phyloP scores from a whole-genome alignment of 78 protist species.

The Anaeramoeba flamelloides region DNA sequence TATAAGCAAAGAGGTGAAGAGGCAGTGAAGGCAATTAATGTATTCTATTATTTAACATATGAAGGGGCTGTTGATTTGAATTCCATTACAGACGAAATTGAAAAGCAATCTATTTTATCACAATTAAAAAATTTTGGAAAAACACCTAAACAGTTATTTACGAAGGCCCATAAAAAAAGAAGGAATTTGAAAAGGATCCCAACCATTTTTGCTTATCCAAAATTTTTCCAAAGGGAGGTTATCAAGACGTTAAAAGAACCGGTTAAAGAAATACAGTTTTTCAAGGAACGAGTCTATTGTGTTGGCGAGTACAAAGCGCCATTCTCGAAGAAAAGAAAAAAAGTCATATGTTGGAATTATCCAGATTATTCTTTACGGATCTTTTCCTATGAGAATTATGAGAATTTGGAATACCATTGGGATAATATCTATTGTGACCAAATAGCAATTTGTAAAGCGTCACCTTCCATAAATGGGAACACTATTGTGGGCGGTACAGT shows the following conservation, averaged over 20 bases:
- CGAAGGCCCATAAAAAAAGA: background rate
- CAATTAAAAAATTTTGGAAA: background rate
- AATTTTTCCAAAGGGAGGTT: background rate
- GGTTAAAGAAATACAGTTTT: background rate
- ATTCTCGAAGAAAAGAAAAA: background rate
- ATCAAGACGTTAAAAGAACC: background rate
- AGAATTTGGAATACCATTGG: background rate
- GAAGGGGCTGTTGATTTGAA: no score
- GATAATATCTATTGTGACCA: background rate
- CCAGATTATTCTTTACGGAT: background rate
- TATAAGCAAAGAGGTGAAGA: no score
- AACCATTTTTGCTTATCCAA: conserved; percentile 1
- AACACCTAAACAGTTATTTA: background rate
- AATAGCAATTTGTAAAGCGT: background rate
- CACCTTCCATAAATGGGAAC: background rate
- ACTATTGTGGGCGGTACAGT: background rate
- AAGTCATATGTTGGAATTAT: background rate
- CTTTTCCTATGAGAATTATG: background rate
- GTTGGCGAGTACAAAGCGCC: background rate
- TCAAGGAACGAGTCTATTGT: background rate
- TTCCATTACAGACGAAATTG: background rate
- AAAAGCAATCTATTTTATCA: background rate
- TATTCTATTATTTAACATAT: no score
- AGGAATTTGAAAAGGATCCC: no score
- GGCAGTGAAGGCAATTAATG: no score